phyloP scores from a whole-genome alignment of 2,329 filamentous ascomycete species.

The Tolypocladium tundrense region DNA sequence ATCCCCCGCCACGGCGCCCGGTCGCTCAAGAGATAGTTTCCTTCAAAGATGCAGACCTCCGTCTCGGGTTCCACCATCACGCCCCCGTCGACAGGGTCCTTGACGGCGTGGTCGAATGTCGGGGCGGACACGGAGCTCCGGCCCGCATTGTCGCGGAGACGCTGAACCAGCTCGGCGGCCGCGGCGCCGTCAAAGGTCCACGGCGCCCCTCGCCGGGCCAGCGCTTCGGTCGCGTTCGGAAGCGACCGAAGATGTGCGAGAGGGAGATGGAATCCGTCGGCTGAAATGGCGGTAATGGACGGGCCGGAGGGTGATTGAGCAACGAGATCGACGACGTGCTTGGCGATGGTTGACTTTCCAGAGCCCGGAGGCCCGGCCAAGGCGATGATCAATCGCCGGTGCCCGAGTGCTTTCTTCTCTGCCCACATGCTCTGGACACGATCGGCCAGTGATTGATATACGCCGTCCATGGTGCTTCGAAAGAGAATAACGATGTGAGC shows the following conservation, averaged over 20 bases:
- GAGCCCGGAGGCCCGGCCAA: constrained; percentile 11
- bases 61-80: constrained; percentile 48
- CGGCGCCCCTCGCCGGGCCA: constrained; percentile 19
- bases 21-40: constrained; percentile 41
- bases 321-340: constrained; percentile 6
- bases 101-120: constrained; percentile 63
- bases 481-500: not conserved
- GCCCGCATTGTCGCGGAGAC: constrained; percentile 6
- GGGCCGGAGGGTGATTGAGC: constrained; percentile 4
- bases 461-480: constrained; percentile 11
- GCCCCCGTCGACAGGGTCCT: constrained; percentile 58
- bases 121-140: constrained; percentile 40
- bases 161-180: constrained; percentile 9
- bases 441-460: constrained; percentile 12
- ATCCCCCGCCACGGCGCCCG: constrained; percentile 22
- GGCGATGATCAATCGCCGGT: constrained; percentile 9
- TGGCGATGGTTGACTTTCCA: constrained; percentile 11
- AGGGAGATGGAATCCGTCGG: constrained; percentile 19
- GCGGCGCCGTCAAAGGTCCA: constrained; percentile 21
- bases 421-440: constrained; percentile 11
- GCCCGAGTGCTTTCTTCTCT: constrained; percentile 5
- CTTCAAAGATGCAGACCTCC: constrained; percentile 60
- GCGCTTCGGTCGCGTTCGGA: constrained; percentile 19
- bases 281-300: constrained; percentile 13
- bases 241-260: constrained; percentile 13